Evolutionary conservation across 345 rosid species (phyloP), one percentile per base, ranked within the genome.

Genomic region (Pelargonium nanum): DNA sequence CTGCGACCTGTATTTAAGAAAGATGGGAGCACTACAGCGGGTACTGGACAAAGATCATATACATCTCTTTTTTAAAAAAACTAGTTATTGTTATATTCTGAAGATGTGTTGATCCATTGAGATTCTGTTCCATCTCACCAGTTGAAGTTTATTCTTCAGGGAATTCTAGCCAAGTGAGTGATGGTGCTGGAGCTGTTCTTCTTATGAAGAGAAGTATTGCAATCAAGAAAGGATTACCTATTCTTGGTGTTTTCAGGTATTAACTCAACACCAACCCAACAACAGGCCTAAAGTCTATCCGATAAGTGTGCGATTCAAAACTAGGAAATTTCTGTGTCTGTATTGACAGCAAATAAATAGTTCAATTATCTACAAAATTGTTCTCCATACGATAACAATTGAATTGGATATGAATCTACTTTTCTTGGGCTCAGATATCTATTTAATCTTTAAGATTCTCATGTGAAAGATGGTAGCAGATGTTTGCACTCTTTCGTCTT

Each of bases 131-230:
- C 34, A 25, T 52, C 66, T 28, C 23, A 55, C 55, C 25, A 53
- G n/a, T 6, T 62, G n/a, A 55, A 51, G 19, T 21, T 30, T 70
- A 23, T 63, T 5, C 58, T 60, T 65, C 69, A 89, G 98, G 98
- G 60, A 92, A 89, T 71, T 87, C 98, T 65, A 92, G 97, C 77
- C 98, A 92, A 80, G 75, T 89, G 54, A 86, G 72, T 80, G 98
- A 89, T 68, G 96, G 98, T 53, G 95, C 98, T 59, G 98, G 91
- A 48, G 98, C 97, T 63, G 97, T 89, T 56, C 81, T 92, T 59
- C 93, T 89, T 50, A 92, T 92, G 98, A 85, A 76, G 79, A 92
- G 95, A 75, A 82, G 84, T 69, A 68, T 87, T 59, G 98, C 98
- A 22, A 73, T 83, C 75, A 65, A 15, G 26, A 92, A 87, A 76